A percentile compares a stretch with the other conserved stretches of the same genome.
Conservation (phyloP, 257 asterid genomes). For the Fraxinus cuspidata region DNA sequence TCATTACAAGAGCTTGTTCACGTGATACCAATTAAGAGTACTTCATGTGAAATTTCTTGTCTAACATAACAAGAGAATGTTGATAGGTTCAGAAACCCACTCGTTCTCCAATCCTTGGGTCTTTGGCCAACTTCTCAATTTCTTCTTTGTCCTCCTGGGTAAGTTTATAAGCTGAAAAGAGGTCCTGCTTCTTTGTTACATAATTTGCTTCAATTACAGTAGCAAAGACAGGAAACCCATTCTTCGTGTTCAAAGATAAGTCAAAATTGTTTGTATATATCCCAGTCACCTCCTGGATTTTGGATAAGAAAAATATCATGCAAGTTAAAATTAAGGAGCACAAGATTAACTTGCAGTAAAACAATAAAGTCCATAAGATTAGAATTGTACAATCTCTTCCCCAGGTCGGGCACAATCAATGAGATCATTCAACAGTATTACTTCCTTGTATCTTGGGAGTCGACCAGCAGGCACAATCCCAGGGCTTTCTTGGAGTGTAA, state of each 20-base stretch:
- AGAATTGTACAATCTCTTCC: slow-evolving; percentile 81
- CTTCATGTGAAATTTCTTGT: not conserved
- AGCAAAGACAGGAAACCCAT: slow-evolving; percentile 99
- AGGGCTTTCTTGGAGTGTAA: slow-evolving; percentile 97
- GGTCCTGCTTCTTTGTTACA: slow-evolving; percentile 92
- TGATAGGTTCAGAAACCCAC: slow-evolving; percentile 36
- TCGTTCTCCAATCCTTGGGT: slow-evolving; percentile 93
- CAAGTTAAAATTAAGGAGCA: slow-evolving; percentile 21
- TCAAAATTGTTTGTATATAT: slow-evolving; percentile 95
- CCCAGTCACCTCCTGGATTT: slow-evolving; percentile 93
- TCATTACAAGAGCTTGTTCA: not conserved
- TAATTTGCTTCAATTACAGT: slow-evolving; percentile 98
- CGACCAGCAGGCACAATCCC: slow-evolving; percentile 99
- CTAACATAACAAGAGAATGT: not conserved
- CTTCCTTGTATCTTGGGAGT: slow-evolving; percentile 98
- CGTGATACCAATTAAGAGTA: slow-evolving; percentile 8
- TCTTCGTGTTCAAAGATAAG: slow-evolving; percentile 91
- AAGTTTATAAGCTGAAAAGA: slow-evolving; percentile 94
- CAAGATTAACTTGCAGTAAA: slow-evolving; percentile 4
- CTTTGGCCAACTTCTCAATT: slow-evolving; percentile 92
- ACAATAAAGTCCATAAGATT: slow-evolving; percentile 9
- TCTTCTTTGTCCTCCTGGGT: slow-evolving; percentile 98
- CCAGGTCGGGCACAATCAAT: slow-evolving; percentile 99
- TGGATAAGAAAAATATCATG: slow-evolving; percentile 12
- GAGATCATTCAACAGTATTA: slow-evolving; percentile 93